Percentiles rank a stretch among this genome's conserved stretches.
These are phyloP conservation scores for Pleurotus tuoliensis DNA, from an alignment of 768 basidiomycete species.

Conservation along the genomic window DNA sequence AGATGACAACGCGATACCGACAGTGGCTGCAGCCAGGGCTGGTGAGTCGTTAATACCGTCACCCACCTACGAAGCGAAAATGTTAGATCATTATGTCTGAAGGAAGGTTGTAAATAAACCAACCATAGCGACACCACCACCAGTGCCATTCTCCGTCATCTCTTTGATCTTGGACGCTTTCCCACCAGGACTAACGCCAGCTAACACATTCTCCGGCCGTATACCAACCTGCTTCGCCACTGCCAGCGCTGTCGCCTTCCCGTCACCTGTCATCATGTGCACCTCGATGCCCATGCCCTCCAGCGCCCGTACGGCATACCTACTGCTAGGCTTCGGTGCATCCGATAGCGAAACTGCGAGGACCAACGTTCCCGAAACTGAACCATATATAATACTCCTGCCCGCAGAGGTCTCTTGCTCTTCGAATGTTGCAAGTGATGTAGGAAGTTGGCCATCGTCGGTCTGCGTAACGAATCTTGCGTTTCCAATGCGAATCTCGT, in stretches of 20 bases:
- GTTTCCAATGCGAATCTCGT: constrained; percentile 71
- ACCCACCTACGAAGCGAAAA: constrained; percentile 61
- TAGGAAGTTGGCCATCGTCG: constrained; percentile 47
- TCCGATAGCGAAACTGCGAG: constrained; percentile 86
- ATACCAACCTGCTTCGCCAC: constrained; percentile 92
- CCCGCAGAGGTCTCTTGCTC: constrained; percentile 65
- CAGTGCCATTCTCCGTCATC: constrained; percentile 65
- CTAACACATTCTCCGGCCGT: constrained; percentile 76
- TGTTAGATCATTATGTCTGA: too few relatives aligned
- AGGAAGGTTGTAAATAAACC: constrained; percentile 14
- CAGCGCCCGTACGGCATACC: constrained; percentile 76
- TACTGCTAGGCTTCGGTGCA: constrained; percentile 80
- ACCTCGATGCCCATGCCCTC: constrained; percentile 90
- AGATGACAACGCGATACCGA: constrained; percentile 94
- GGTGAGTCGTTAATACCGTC: constrained; percentile 99
- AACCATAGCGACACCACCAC: constrained; percentile 85
- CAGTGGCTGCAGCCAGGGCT: constrained; percentile 91
- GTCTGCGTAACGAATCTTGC: constrained; percentile 63
- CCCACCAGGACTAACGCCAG: constrained; percentile 92
- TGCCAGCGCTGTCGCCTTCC: constrained; percentile 78
- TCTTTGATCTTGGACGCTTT: constrained; percentile 86
- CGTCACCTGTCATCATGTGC: constrained; percentile 92
- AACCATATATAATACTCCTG: constrained; percentile 85
- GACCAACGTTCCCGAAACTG: constrained; percentile 59
- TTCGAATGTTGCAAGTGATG: constrained; percentile 62